A percentile compares a stretch with the other conserved stretches of the same genome.
These are phyloP conservation scores for Phlyctochytrium bullatum DNA, from an alignment of 192 early-diverging fungal species.

Conservation along the genomic window DNA sequence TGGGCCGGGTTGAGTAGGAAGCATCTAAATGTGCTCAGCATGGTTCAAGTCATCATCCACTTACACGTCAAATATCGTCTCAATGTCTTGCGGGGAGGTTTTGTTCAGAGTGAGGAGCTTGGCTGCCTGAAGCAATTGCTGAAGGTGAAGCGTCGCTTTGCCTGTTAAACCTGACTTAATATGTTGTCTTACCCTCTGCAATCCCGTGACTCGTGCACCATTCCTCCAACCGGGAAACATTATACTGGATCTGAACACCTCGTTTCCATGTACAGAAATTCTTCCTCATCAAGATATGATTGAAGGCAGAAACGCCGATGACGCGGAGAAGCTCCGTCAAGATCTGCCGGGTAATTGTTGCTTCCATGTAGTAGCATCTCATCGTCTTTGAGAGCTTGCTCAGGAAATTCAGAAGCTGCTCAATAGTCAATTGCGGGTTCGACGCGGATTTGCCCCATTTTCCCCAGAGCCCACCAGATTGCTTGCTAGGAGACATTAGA, in stretches of 20 bases:
- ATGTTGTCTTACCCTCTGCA: constrained; percentile 82
- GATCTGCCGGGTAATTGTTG: constrained; percentile 86
- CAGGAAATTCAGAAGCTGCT: constrained; percentile 90
- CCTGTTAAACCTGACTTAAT: background rate
- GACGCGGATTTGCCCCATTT: constrained; percentile 79
- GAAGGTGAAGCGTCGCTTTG: constrained; percentile 73
- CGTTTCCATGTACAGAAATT: constrained; percentile 99
- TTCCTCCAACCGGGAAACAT: constrained; percentile 94
- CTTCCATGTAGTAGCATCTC: constrained; percentile 97
- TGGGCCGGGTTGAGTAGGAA: constrained; percentile 94
- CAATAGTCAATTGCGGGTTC: constrained; percentile 83
- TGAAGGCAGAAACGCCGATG: constrained; percentile 92
- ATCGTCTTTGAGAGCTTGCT: constrained; percentile 92
- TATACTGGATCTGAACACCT: constrained; percentile 97
- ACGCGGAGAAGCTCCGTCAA: constrained; percentile 92
- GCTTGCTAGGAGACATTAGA: constrained; percentile 64
- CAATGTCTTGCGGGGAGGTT: constrained; percentile 83
- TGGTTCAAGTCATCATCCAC: background rate
- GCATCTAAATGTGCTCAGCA: constrained; percentile 46
- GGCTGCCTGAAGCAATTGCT: constrained; percentile 93
- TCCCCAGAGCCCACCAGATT: constrained; percentile 85
- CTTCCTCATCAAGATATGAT: constrained; percentile 95
- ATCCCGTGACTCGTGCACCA: constrained; percentile 98
- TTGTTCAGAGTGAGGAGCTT: constrained; percentile 97
- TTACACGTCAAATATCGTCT: constrained; percentile 95